Evolutionary conservation across 768 basidiomycete species (phyloP), one percentile per base, ranked within the genome.

Genomic region (Termitomyces sp.): DNA sequence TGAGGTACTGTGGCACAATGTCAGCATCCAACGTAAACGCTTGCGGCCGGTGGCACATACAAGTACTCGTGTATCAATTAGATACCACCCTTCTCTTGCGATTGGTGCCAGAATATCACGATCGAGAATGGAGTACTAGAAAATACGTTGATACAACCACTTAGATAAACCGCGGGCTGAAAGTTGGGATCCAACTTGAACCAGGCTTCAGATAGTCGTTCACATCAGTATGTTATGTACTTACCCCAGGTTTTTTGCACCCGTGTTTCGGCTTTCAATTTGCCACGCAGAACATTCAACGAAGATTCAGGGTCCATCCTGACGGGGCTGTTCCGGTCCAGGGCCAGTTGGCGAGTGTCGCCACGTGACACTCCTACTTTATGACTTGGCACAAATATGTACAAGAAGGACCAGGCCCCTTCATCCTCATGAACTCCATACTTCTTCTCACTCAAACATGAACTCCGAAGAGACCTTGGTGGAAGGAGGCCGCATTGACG

Each of bases 381-480:
- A 29, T n/a, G 16, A 25, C 50, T 41, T 17, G 50, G 37, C 50
- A 38, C 25, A 51, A 38, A n/a, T n/a, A n/a, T n/a, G 14, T 53
- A 34, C 42, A 42, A 43, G 41, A 53, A 37, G 29, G 34, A 25
- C 41, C 25, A 23, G 16, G 27, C 38, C 43, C 54, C 57, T 50
- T 16, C 29, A 32, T 16, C 53, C 46, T 32, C 34, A 51, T 52
- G 59, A 43, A 32, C 48, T 29, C 17, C 19, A 10, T n/a, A 19
- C 40, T 51, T 19, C 49, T 45, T 21, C 42, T 40, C 34, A 35
- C 19, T 32, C 46, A 32, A 23, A 29, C 48, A 63, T 63, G 63
- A 59, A 59, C 27, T 63, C 63, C 23, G 50, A 63, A 42, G 60
- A 59, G 42, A 63, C 63, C 9, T 53, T 63, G 10, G 63, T 63